phyloP scores from a whole-genome alignment of 2,329 filamentous ascomycete species.

The Uncinocarpus reesii region DNA sequence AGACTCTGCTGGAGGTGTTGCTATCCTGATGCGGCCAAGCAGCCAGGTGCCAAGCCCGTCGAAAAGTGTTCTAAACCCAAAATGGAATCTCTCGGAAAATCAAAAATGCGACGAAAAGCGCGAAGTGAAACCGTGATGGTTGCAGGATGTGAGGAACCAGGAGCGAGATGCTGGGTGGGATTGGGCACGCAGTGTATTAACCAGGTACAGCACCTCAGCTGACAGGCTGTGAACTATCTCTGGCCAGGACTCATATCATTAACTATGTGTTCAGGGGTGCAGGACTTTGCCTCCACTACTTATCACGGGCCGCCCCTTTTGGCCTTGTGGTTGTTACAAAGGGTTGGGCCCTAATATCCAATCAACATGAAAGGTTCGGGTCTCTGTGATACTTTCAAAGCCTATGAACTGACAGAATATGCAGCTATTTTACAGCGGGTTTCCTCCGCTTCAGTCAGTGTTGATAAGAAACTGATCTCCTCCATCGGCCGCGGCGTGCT shows the following conservation, averaged over 20 bases:
- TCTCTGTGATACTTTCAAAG: conserved; percentile 10
- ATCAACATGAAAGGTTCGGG: conserved; percentile 36
- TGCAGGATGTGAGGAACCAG: background rate
- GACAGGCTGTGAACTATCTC: background rate
- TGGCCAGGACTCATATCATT: background rate
- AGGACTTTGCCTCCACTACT: too few relatives aligned
- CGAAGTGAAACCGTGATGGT: background rate
- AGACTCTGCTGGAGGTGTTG: conserved; percentile 6
- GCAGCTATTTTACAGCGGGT: conserved; percentile 86
- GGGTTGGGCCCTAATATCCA: too few relatives aligned
- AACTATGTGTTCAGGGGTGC: background rate
- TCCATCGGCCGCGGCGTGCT: conserved; percentile 83
- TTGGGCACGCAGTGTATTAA: background rate
- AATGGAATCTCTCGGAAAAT: background rate
- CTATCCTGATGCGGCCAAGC: conserved; percentile 12
- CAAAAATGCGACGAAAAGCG: conserved; percentile 2
- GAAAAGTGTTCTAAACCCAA: background rate
- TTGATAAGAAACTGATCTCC: conserved; percentile 81
- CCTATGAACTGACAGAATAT: conserved; percentile 2
- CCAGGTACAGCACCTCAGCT: background rate
- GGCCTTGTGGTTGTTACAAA: too few relatives aligned
- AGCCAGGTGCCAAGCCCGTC: conserved; percentile 4
- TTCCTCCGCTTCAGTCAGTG: conserved; percentile 87
- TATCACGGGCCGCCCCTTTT: too few relatives aligned
- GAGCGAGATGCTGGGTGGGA: background rate